A percentile compares a stretch with the other conserved stretches of the same genome.
phyloP scores from a whole-genome alignment of 1,284 basidiomycete species.

The Ustilago cynodontis region DNA sequence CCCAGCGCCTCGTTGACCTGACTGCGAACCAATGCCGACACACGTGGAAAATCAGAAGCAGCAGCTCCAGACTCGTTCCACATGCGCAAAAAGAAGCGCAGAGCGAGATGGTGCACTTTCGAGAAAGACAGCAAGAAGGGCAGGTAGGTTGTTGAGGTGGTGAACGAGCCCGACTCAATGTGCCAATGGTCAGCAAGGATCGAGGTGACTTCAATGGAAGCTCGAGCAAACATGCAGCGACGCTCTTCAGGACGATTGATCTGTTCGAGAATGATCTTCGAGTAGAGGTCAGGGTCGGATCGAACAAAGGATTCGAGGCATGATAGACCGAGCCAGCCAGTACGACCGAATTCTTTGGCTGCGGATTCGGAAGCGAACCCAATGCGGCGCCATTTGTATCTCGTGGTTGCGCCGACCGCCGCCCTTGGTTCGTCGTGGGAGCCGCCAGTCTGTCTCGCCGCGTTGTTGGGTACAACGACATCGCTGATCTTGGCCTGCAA shows the following conservation, averaged over 20 bases:
- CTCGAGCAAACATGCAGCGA: slow-evolving; percentile 86
- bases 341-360: slow-evolving; percentile 82
- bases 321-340: slow-evolving; percentile 78
- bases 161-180: slow-evolving; percentile 73
- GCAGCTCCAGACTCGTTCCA: slow-evolving; percentile 93
- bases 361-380: slow-evolving; percentile 85
- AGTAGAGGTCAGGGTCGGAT: slow-evolving; percentile 82
- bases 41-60: slow-evolving; percentile 76
- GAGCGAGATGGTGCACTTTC: slow-evolving; percentile 81
- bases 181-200: slow-evolving; percentile 64
- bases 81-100: slow-evolving; percentile 91
- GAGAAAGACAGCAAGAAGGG: slow-evolving; percentile 90
- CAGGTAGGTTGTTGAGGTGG: slow-evolving; percentile 84
- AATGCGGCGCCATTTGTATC: slow-evolving; percentile 80
- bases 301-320: slow-evolving; percentile 82
- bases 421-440: slow-evolving; percentile 69
- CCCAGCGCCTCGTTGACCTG: slow-evolving; percentile 74
- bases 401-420: slow-evolving; percentile 70
- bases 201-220: slow-evolving; percentile 87
- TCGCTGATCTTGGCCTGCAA: slow-evolving; percentile 61
- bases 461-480: slow-evolving; percentile 74
- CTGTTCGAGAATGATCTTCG: slow-evolving; percentile 88
- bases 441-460: slow-evolving; percentile 71
- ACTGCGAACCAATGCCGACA: slow-evolving; percentile 84
- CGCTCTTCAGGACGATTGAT: slow-evolving; percentile 81